Percentiles rank a stretch among this genome's conserved stretches.
Evolutionary conservation across 2,329 filamentous ascomycete genomes (phyloP).

Genomic region (Aspergillus luchuensis): DNA sequence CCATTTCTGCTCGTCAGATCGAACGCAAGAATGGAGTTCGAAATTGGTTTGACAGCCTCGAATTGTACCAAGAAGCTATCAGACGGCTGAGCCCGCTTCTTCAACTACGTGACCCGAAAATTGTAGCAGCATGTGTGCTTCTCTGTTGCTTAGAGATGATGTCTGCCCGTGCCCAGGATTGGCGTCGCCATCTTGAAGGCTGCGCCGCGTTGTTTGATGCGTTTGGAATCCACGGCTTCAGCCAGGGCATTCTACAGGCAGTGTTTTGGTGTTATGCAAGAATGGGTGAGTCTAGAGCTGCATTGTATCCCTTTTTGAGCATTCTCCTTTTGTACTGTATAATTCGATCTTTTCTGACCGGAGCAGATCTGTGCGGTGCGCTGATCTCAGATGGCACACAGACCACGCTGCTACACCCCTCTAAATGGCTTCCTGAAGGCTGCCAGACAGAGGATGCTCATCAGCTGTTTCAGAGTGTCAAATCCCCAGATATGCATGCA

Average conservation of each 20-base stretch:
- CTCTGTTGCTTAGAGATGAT: slow-evolving; percentile 60
- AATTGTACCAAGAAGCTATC: slow-evolving; percentile 58
- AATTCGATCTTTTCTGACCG: background rate
- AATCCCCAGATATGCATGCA: slow-evolving; percentile 57
- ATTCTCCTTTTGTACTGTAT: background rate
- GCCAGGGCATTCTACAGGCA: slow-evolving; percentile 55
- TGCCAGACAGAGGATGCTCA: slow-evolving; percentile 40
- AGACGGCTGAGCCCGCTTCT: slow-evolving; percentile 52
- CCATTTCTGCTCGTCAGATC: slow-evolving; percentile 57
- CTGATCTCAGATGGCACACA: slow-evolving; percentile 56
- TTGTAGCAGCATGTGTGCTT: slow-evolving; percentile 57
- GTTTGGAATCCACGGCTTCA: slow-evolving; percentile 54
- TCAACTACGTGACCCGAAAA: slow-evolving; percentile 50
- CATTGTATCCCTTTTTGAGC: too few species aligned
- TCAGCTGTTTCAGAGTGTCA: slow-evolving; percentile 40
- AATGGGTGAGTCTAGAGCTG: slow-evolving; percentile 47
- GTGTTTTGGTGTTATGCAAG: slow-evolving; percentile 62
- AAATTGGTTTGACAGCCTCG: slow-evolving; percentile 53
- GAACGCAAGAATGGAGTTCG: slow-evolving; percentile 52
- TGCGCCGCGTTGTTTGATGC: slow-evolving; percentile 57
- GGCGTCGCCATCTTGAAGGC: slow-evolving; percentile 59
- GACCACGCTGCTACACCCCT: slow-evolving; percentile 52
- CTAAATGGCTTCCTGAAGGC: slow-evolving; percentile 52
- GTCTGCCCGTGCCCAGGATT: slow-evolving; percentile 52
- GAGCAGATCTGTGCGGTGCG: slow-evolving; percentile 55